Base-by-base conservation (phyloP, 2,329 filamentous ascomycete species). In the Curvularia sp. region DNA sequence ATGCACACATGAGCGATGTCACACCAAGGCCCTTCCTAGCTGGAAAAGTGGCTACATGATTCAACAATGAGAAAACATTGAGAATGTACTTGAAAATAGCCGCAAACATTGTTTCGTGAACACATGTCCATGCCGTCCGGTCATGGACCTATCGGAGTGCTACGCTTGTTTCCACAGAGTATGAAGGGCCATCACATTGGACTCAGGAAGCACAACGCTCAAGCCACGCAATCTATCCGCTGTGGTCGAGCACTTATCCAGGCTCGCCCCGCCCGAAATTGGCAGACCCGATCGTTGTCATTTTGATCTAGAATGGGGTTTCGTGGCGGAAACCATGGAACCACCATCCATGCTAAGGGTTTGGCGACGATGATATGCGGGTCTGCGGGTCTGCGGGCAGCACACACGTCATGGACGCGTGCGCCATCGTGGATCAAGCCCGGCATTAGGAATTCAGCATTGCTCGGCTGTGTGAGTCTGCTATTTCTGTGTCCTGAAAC, bases 171-270 rank as follows among this genome's bases (percentile, higher is more conserved):
- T 15, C 26, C 20, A 33, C 18, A 50, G 20, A 26, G 51, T 54
- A 53, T 60, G 49, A 54, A 57, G 55, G 54, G 49, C 38, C 39
- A 49, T 65, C 24, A 49, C 46, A 49, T 50, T 50, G 42, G 57
- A 57, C 61, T 61, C 62, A 62, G 51, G 56, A 63, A 65, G 20
- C 31, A 31, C 49, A 35, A 46, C 44, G 46, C 43, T 51, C 60
- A 66, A 65, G 59, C 63, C 56, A 65, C 39, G 53, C 57, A 70
- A 72, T 71, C 49, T 71, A 73, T 60, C 54, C 60, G 62, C 50
- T 46, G 50, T 58, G 49, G 57, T 58, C 49, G 56, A 55, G 53
- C 46, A 57, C 28, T 50, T 48, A n/a, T n/a, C n/a, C 8, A 46
- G 57, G 56, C 49, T 26, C 55, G 51, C 58, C 48, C 47, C 62